Conservation (phyloP, 305 asterid species). For the Plantago lanceolata region DNA sequence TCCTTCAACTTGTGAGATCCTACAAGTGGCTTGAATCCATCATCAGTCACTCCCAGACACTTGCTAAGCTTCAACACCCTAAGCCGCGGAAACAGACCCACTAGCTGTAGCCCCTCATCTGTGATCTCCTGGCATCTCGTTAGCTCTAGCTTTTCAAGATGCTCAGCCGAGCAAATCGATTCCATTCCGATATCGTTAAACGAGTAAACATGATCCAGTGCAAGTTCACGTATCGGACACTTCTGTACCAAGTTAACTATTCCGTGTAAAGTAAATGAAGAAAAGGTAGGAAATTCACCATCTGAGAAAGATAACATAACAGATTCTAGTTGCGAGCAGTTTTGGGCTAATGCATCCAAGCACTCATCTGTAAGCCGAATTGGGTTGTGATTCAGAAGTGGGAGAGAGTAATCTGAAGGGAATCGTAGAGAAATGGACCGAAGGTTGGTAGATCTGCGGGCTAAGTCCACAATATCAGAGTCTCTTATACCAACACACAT, state of each 20-base stretch:
- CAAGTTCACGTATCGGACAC: slow-evolving; percentile 62
- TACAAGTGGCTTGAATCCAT: slow-evolving; percentile 54
- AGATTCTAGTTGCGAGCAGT: slow-evolving; percentile 53
- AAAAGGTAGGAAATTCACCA: slow-evolving; percentile 58
- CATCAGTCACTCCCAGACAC: slow-evolving; percentile 65
- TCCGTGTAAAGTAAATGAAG: slow-evolving; percentile 56
- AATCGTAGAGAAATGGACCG: slow-evolving; percentile 59
- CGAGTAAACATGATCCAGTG: slow-evolving; percentile 58
- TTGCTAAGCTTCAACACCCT: slow-evolving; percentile 45
- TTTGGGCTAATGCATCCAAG: slow-evolving; percentile 52
- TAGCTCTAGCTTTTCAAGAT: slow-evolving; percentile 56
- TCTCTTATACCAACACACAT: slow-evolving; percentile 77
- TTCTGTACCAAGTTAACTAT: slow-evolving; percentile 45
- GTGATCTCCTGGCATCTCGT: slow-evolving; percentile 72
- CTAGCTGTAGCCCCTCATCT: slow-evolving; percentile 66
- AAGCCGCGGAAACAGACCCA: slow-evolving; percentile 40
- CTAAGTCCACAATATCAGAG: slow-evolving; percentile 55
- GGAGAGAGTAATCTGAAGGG: slow-evolving; percentile 60
- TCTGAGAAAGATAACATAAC: slow-evolving; percentile 55
- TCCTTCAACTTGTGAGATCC: slow-evolving; percentile 46
- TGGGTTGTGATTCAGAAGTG: slow-evolving; percentile 52
- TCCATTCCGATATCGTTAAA: slow-evolving; percentile 66
- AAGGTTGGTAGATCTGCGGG: slow-evolving; percentile 54
- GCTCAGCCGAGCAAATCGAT: slow-evolving; percentile 50
- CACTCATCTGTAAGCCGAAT: slow-evolving; percentile 61